Evolutionary conservation across 2,329 filamentous ascomycete species (phyloP), one percentile per base, ranked within the genome.

Genomic region (Cadophora sp.): DNA sequence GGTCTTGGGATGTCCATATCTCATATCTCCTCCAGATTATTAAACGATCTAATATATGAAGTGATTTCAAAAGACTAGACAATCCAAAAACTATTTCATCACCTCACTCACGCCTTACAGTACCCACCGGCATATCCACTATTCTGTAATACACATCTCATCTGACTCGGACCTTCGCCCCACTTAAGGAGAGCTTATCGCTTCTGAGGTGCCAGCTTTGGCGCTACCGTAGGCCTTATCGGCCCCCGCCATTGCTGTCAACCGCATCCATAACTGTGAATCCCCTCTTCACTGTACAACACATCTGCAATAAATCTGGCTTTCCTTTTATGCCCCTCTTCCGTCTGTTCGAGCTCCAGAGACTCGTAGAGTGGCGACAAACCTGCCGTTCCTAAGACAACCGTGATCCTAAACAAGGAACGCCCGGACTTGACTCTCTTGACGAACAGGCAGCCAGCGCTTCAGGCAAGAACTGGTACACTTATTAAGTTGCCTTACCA

Each of bases 401-500:
- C 67, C 53, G 56, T 55, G 40, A 60, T 34, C 58, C 53, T 62
- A 40, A 64, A 26, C 19, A 56, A 24, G n/a, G n/a, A 16, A 55
- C 63, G 62, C 65, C 63, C 63, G 68, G 55, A 69, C 64, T 64
- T 48, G 61, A 51, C 59, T 43, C 59, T 43, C 56, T 59, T 26
- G 56, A 46, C 60, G 29, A 62, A 24, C 62, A 64, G 65, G 67
- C 68, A 71, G 65, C 65, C 65, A 67, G 34, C 61, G 46, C 63
- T 64, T 66, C 69, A 71, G 69, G 69, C 69, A 68, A 62, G 64
- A 65, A 24, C 48, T 62, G 58, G 37, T 67, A 65, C 50, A 46
- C 40, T 43, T 16, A 43, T 59, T 48, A 48, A 48, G n/a, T 48
- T 62, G 48, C 62, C 62, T 43, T 58, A 43, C 29, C 29, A 43